Conservation (phyloP, 805 yeast genomes). For the Limtongia smithiae region DNA sequence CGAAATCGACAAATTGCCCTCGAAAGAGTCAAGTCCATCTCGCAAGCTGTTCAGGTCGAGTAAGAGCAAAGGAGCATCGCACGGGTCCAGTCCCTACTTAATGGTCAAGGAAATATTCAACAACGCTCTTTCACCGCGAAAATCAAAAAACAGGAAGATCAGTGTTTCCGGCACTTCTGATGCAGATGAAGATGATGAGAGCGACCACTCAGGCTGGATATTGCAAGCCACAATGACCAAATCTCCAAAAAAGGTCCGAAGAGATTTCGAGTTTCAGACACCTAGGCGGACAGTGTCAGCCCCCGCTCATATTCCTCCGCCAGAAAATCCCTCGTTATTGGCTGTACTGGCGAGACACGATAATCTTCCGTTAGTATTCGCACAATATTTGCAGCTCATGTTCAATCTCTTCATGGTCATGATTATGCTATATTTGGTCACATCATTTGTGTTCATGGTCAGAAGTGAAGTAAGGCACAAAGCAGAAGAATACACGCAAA, state of each 20-base stretch:
- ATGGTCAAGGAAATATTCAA: too few species aligned
- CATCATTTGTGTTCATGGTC: slow-evolving; percentile 53
- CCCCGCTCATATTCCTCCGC: neutral
- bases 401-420: slow-evolving; percentile 55
- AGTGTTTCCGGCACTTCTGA: neutral
- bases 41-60: slow-evolving; percentile 1
- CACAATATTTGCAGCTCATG: slow-evolving; percentile 60
- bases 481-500: slow-evolving; percentile 58
- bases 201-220: slow-evolving; percentile 21
- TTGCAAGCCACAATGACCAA: slow-evolving; percentile 19
- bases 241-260: slow-evolving; percentile 20
- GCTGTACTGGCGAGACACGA: slow-evolving; percentile 25
- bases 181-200: slow-evolving; percentile 8
- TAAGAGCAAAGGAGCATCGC: neutral
- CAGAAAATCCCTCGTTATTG: slow-evolving; percentile 5
- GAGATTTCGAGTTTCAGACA: too few species aligned
- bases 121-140: slow-evolving; percentile 3
- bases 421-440: slow-evolving; percentile 50
- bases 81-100: too few species aligned
- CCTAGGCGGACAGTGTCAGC: neutral
- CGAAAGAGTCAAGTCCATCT: neutral
- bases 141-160: neutral
- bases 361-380: slow-evolving; percentile 50
- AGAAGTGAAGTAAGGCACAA: slow-evolving; percentile 67
- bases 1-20: too few species aligned